Conservation (phyloP, 2,329 filamentous ascomycete genomes). For the Elsinoe ampelina region DNA sequence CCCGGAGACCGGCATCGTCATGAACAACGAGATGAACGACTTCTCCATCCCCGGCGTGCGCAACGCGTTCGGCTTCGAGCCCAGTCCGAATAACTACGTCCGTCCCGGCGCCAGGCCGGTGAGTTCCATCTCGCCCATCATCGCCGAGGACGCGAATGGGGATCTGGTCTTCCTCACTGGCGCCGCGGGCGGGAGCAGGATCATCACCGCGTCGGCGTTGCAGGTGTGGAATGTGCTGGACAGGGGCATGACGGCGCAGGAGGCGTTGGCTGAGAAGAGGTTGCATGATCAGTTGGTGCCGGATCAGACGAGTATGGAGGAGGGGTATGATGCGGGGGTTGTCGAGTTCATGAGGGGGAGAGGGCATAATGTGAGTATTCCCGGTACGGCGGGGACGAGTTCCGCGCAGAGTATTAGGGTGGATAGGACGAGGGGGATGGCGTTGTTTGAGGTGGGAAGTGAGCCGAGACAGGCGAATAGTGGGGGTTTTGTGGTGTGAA, state of each 20-base stretch:
- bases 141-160: constrained; percentile 58
- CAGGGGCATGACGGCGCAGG: constrained; percentile 47
- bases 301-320: constrained; percentile 59
- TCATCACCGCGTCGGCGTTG: constrained; percentile 71
- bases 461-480: constrained; percentile 68
- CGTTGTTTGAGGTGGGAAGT: constrained; percentile 60
- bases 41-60: constrained; percentile 71
- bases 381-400: constrained; percentile 54
- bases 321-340: constrained; percentile 55
- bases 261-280: constrained; percentile 57
- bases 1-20: constrained; percentile 71
- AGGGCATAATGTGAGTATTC: constrained; percentile 62
- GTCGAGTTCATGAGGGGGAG: constrained; percentile 52
- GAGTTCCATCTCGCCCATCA: constrained; percentile 71
- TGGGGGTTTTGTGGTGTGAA: constrained; percentile 49
- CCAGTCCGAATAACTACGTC: constrained; percentile 72
- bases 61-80: constrained; percentile 80
- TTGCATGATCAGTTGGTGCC: constrained; percentile 78
- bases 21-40: constrained; percentile 55
- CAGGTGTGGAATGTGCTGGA: constrained; percentile 66
- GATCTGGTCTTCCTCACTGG: constrained; percentile 61
- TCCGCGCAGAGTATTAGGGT: constrained; percentile 61
- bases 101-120: constrained; percentile 71
- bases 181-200: constrained; percentile 71
- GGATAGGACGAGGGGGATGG: constrained; percentile 38